Base-by-base conservation (phyloP, 192 early-diverging fungal genomes). In the Entomortierella beljakovae region DNA sequence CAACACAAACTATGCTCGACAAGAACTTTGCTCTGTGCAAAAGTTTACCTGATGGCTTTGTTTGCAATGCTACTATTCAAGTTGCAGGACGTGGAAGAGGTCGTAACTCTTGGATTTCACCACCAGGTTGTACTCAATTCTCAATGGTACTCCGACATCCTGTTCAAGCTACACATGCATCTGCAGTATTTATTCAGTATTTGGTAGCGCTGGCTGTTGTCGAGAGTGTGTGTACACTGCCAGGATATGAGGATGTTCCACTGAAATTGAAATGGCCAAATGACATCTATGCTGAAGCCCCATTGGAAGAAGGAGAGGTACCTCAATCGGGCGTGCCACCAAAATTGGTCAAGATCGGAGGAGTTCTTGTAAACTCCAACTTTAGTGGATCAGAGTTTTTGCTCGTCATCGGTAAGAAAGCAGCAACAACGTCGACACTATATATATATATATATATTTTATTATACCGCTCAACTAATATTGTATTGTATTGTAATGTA, bases 181-280 rank as follows among this genome's bases (percentile, higher is more conserved):
- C 93, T 0, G 93, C 93, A 4, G 90, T 98, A 4, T 96, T 98
- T 82, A 81, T 99, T 22, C 98, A 99, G 87, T 99, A 99, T 73
- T 66, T 99, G n/a, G 87, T 92, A 43, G 92, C 91, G 5, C 66
- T 99, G 28, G 92, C 98, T 5, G 86, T 95, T 8, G 93, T 95
- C 6, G 91, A 94, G 71, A 91, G 93, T 9, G 82, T 98, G 23
- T 83, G 89, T 34, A 55, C 82, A 0, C 74, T 83, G 60, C 84
- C 85, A 2, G 95, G 93, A 7, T 95, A 94, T 75, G 93, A 92
- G 69, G 77, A 91, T 20, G 66, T 98, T 16, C 94, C 95, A 0
- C 73, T 99, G 60, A 87, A 88, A 34, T 80, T 99, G 51, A 99
- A 99, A 82, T 99, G 98, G 98, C 98, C 98, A 49, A 99, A 99